Base-by-base conservation (phyloP, 805 yeast genomes). In the Candida chauliodis region DNA sequence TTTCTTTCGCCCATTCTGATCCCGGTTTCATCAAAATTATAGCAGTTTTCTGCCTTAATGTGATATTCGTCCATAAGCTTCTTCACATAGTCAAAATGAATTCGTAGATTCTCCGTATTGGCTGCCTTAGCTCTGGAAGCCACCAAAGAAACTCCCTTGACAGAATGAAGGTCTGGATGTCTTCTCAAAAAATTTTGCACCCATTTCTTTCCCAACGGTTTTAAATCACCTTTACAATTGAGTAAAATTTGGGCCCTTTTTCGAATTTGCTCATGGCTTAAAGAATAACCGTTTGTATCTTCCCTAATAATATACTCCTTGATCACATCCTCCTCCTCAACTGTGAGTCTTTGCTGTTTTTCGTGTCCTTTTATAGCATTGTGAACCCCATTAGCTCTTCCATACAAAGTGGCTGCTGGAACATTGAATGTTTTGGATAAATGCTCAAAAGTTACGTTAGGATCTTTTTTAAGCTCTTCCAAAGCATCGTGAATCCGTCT, bases 141-240 rank as follows among this genome's bases (percentile, higher is more conserved):
- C 22, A 30, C 22, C 21, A 9, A 5, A 7, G 33, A 30, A 16
- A n/a, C 5, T 11, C 33, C 33, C 7, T 30, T 15, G 13, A 30
- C 5, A 16, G 7, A 18, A 5, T 30, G 14, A 30, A 30, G 21
- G 22, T 30, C 11, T 19, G 23, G 33, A 30, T n/a, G 33, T n/a
- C 11, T 13, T 4, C n/a, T 15, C n/a, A 30, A 7, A 30, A 17
- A 30, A 4, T 30, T 30, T 13, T 7, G 33, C 21, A 30, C 33
- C 33, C 33, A 30, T 30, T 30, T 30, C 22, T 19, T 30, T 4
- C 33, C 33, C 13, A 30, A 30, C 19, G 33, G 33, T 30, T 30
- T 11, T 5, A 6, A 15, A 30, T 30, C 33, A 15, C 21, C 22
- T 30, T 16, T 16, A 18, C 4, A 13, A 18, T 30, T 30, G 22